These are phyloP conservation scores for Globisporangium iwayamae DNA, from an alignment of 352 stramenopile species.

Conservation along the genomic window DNA sequence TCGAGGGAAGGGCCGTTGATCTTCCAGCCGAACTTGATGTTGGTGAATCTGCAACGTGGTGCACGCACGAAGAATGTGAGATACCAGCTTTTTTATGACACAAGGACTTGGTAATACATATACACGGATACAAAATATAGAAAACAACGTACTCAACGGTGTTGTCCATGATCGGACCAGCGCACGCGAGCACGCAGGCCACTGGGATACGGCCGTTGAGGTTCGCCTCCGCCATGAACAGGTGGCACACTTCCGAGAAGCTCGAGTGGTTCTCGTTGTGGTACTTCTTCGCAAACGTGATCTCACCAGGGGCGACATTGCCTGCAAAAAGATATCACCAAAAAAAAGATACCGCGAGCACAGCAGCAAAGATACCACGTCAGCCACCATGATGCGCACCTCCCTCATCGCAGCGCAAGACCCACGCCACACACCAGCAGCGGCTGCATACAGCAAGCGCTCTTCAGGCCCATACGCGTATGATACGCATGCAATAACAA, in stretches of 20 bases:
- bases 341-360: neutral
- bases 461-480: neutral
- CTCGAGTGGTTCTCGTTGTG: slow-evolving; percentile 76
- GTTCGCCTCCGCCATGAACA: slow-evolving; percentile 93
- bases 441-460: neutral
- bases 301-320: slow-evolving; percentile 71
- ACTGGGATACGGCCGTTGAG: slow-evolving; percentile 56
- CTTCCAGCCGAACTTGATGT: slow-evolving; percentile 90
- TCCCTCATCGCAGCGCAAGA: neutral
- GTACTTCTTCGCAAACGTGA: slow-evolving; percentile 87
- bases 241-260: slow-evolving; percentile 87
- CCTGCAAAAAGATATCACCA: slow-evolving; percentile 22
- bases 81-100: no score
- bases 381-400: neutral
- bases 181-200: slow-evolving; percentile 75
- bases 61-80: neutral
- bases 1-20: slow-evolving; percentile 84
- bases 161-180: slow-evolving; percentile 79
- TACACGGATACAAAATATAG: neutral
- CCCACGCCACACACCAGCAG: slow-evolving; percentile 14
- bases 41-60: slow-evolving; percentile 77
- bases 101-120: no score
- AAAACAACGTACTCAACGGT: slow-evolving; percentile 60
- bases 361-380: neutral
- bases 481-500: neutral